These are phyloP conservation scores for Sistotremastrum niveocremeum DNA, from an alignment of 768 basidiomycete genomes.

Conservation along the genomic window DNA sequence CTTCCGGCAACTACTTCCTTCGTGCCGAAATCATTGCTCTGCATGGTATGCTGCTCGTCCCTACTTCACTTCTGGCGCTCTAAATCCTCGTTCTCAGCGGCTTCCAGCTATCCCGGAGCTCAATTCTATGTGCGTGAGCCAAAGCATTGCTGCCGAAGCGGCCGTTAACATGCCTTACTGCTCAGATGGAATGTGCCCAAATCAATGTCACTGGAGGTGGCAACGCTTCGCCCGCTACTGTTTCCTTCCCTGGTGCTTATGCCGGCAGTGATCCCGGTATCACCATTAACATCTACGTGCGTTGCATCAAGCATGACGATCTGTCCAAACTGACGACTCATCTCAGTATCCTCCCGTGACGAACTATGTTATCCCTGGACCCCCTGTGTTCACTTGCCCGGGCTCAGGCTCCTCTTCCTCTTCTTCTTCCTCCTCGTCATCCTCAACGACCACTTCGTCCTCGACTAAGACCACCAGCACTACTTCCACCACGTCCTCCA, in stretches of 20 bases:
- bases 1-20: constrained; percentile 14
- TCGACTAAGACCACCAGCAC: background rate
- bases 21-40: constrained; percentile 10
- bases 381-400: constrained; percentile 16
- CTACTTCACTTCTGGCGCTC: no score
- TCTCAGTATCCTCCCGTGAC: no score
- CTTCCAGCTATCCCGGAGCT: constrained; percentile 37
- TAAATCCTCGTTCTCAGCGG: constrained; percentile 10
- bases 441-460: background rate
- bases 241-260: constrained; percentile 11
- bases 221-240: constrained; percentile 17
- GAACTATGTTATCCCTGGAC: constrained; percentile 14
- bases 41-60: background rate
- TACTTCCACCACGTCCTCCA: background rate
- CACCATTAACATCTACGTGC: constrained; percentile 19
- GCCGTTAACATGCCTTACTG: background rate
- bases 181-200: constrained; percentile 26
- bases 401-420: constrained; percentile 1
- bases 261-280: constrained; percentile 21
- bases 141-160: no score
- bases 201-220: constrained; percentile 23
- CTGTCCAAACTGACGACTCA: background rate
- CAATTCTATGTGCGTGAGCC: constrained; percentile 34
- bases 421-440: background rate
- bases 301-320: background rate